These are phyloP conservation scores for Fusarium graminum DNA, from an alignment of 2,329 filamentous ascomycete species.

Conservation along the genomic window DNA sequence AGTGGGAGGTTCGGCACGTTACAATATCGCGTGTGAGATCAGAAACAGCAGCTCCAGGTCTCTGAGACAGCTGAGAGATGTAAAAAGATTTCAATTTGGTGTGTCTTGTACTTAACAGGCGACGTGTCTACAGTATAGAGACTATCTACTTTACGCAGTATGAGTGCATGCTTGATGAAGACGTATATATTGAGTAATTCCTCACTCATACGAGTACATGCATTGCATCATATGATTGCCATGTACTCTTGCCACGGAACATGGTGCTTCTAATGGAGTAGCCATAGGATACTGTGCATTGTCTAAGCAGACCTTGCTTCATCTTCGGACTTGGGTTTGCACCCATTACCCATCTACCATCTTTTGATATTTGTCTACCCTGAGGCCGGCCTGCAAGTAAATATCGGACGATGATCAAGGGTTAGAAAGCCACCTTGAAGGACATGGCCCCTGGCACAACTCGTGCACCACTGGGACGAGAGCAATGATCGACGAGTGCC, in stretches of 20 bases:
- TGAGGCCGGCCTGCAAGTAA: background rate
- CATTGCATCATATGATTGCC: too few species aligned
- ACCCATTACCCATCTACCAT: background rate
- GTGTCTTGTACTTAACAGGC: too few species aligned
- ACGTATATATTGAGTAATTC: too few species aligned
- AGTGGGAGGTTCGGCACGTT: background rate
- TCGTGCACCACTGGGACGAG: background rate
- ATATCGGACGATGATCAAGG: background rate
- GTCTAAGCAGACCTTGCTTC: background rate
- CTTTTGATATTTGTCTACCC: background rate
- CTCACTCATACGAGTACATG: too few species aligned
- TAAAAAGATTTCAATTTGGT: too few species aligned
- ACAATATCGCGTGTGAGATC: slow-evolving; percentile 1
- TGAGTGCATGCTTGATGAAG: too few species aligned
- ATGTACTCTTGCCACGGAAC: too few species aligned
- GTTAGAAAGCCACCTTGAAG: slow-evolving; percentile 7
- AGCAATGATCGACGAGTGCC: slow-evolving; percentile 15
- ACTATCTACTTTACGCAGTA: too few species aligned
- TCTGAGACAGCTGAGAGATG: background rate
- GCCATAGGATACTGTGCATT: background rate
- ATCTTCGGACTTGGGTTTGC: background rate
- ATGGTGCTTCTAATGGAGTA: too few species aligned
- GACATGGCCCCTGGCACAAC: slow-evolving; percentile 11
- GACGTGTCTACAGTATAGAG: too few species aligned
- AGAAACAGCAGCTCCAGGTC: background rate